Evolutionary conservation across 2,329 filamentous ascomycete species (phyloP), one percentile per base, ranked within the genome.

Genomic region (Trichoderma sp.): DNA sequence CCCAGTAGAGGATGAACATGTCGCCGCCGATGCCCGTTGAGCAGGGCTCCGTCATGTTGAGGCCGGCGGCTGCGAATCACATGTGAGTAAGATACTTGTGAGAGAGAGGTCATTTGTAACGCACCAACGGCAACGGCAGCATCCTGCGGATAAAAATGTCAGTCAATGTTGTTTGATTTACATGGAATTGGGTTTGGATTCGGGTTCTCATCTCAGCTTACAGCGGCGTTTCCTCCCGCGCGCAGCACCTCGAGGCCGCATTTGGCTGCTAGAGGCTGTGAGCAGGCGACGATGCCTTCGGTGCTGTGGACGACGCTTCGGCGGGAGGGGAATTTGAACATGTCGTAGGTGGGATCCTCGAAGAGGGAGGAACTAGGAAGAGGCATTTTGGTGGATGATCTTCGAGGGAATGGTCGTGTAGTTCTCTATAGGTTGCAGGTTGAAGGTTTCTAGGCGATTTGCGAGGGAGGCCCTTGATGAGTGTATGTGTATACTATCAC

Each of bases 1-100:
- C 86, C 80, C 94, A 98, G 82, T 87, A 97, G 43, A 98, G 86
- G 76, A 93, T 93, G 79, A 98, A 99, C 88, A 97, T 93, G 78
- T 99, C 95, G 68, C 95, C 95, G 65, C 95, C 95, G 67, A 99
- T 97, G 47, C 95, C 95, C 0, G 95, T 98, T 6, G 91, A 95
- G 66, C 88, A 88, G 7, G 95, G 95, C 75, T 99, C 95, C 0
- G 94, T 97, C 74, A 98, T 86, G 78, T 97, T 98, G 64, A 99
- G 82, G 5, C 88, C 93, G 39, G 95, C 95, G 51, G 95, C 94
- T 92, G 26, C 41, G 17, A 41, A 50, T 28, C 39, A 26, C 10
- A 41, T 51, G 19, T 15, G 24, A 57, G 19, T n/a, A 2, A 57
- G 19, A 14, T 21, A 12, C 12, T 39, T 39, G 34, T 14, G 5